A percentile compares a stretch with the other conserved stretches of the same genome.
These are phyloP conservation scores for Didymellaceae sp. DNA, from an alignment of 2,329 filamentous ascomycete genomes.

Conservation along the genomic window DNA sequence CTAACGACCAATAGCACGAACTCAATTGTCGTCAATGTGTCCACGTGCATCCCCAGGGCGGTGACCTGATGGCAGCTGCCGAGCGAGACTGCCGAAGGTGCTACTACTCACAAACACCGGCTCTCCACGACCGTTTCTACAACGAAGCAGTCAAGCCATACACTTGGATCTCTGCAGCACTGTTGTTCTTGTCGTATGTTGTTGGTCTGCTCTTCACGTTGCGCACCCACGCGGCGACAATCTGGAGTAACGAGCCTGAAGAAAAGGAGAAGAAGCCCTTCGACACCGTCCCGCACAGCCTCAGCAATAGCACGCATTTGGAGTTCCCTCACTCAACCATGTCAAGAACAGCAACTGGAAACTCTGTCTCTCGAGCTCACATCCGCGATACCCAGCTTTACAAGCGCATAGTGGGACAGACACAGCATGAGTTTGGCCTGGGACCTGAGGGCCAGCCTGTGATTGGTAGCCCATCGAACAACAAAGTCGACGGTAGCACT, in stretches of 20 bases:
- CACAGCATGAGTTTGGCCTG: constrained; percentile 81
- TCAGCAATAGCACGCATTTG: constrained; percentile 40
- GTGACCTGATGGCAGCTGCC: constrained; percentile 55
- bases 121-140: constrained; percentile 87
- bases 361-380: constrained; percentile 55
- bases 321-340: constrained; percentile 42
- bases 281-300: constrained; percentile 47
- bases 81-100: constrained; percentile 84
- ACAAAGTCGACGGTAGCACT: constrained; percentile 37
- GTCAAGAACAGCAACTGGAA: constrained; percentile 37
- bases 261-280: constrained; percentile 54
- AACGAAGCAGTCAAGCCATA: constrained; percentile 89
- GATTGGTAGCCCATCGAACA: constrained; percentile 42
- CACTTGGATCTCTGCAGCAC: constrained; percentile 83
- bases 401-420: constrained; percentile 91
- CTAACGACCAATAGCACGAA: constrained; percentile 71
- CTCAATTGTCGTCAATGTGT: constrained; percentile 77
- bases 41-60: constrained; percentile 44
- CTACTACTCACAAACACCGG: constrained; percentile 88
- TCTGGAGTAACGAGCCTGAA: constrained; percentile 82
- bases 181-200: constrained; percentile 90
- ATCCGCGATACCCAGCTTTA: constrained; percentile 90
- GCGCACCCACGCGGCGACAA: constrained; percentile 92
- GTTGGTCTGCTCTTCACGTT: constrained; percentile 96
- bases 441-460: constrained; percentile 58